Base-by-base conservation (phyloP, 2,329 filamentous ascomycete species). In the Stemphylium vesicarium region DNA sequence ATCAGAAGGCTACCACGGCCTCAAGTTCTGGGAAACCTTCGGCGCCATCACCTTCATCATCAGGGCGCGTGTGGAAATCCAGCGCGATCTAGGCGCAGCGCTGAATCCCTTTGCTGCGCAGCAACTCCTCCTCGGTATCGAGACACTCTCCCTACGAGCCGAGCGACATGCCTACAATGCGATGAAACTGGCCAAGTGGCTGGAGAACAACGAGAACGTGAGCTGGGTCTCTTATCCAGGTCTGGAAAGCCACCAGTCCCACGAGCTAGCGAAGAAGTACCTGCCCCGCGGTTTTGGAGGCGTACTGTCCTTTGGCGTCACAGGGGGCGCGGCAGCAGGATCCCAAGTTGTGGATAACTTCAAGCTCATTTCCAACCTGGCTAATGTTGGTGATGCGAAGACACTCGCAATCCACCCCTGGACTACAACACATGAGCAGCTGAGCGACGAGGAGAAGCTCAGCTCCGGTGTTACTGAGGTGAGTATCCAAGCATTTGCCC, bases 351-450 rank as follows among this genome's bases (percentile, higher is more conserved):
- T 98, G 47, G 95, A 99, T 77, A 87, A 87, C 65, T 96, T 99
- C 81, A 95, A 96, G 84, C 80, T 99, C 65, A 92, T 98, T 68
- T 96, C 92, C 15, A 97, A 98, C 78, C 81, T 98, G 65, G 95
- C 95, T 53, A 99, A 99, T 74, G 93, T 98, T 24, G 94, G 94
- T 53, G 94, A 98, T 75, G 91, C 90, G 43, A 98, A 98, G 84
- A 96, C 93, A 6, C 81, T 97, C 59, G 93, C 93, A 20, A 96
- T 97, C 66, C 93, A 97, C 78, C 94, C 94, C 18, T 96, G 92
- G 91, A 90, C 88, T 5, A 97, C 94, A 2, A 98, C 94, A 2
- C 94, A 98, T 76, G 90, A 96, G 81, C 94, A 98, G 80, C 83
- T 98, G 53, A 87, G 82, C 20, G 89, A 94, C 26, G 84, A 92